Conservation (phyloP, 306 rosid genomes). For the Cicer bijugum region DNA sequence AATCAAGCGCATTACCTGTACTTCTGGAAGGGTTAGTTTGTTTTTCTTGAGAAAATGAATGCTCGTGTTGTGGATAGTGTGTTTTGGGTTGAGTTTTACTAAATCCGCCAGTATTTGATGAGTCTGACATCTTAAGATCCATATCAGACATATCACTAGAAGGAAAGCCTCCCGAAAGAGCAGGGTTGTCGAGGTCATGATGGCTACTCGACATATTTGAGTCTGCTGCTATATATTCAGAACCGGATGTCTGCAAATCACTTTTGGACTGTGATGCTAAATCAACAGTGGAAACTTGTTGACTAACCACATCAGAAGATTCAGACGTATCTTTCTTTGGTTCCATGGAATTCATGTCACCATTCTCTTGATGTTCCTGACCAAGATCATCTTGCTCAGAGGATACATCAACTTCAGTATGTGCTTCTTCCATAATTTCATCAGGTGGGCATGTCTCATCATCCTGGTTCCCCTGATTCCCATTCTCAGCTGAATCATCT, state of each 20-base stretch:
- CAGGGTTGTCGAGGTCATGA: constrained; percentile 53
- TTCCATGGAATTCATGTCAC: constrained; percentile 49
- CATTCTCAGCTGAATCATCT: constrained; percentile 53
- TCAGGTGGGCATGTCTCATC: constrained; percentile 58
- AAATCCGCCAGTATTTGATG: constrained; percentile 63
- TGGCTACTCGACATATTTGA: constrained; percentile 56
- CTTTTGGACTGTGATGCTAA: constrained; percentile 57
- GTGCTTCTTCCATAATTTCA: constrained; percentile 72
- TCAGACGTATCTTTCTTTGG: constrained; percentile 52
- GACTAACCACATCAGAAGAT: constrained; percentile 48
- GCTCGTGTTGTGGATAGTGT: constrained; percentile 50
- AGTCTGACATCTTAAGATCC: constrained; percentile 62
- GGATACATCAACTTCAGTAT: constrained; percentile 53
- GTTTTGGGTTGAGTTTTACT: constrained; percentile 55
- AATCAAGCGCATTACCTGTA: constrained; percentile 72
- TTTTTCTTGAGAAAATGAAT: constrained; percentile 55
- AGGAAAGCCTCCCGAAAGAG: constrained; percentile 66
- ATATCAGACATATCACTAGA: constrained; percentile 58
- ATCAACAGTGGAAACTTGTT: constrained; percentile 53
- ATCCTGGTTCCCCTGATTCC: constrained; percentile 42
- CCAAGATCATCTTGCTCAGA: constrained; percentile 58
- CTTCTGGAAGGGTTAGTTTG: constrained; percentile 80
- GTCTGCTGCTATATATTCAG: constrained; percentile 53
- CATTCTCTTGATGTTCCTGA: constrained; percentile 55
- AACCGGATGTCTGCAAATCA: constrained; percentile 55